Evolutionary conservation across 192 early-diverging fungal species (phyloP).

Genomic region (Mortierella hygrophila): DNA sequence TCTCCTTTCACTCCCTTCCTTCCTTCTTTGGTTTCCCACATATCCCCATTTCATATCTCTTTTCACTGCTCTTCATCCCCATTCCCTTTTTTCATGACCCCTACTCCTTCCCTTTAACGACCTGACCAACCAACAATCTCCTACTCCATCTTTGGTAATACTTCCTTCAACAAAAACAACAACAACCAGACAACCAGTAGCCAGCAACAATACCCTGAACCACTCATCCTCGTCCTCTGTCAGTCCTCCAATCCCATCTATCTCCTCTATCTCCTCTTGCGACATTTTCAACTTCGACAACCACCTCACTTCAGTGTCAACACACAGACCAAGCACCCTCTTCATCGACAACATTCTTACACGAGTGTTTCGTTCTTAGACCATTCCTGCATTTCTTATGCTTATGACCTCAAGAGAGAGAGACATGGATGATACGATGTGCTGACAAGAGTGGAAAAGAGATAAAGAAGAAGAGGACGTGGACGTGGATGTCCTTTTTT

Average conservation of each 20-base stretch:
- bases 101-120: background rate
- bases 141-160: background rate
- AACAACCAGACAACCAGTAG: background rate
- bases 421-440: too few relatives aligned
- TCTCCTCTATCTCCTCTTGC: background rate
- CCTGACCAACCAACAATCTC: background rate
- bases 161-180: background rate
- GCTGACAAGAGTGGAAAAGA: too few relatives aligned
- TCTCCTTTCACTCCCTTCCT: background rate
- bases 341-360: background rate
- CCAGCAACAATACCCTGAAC: slow-evolving; percentile 1
- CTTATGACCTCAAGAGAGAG: too few relatives aligned
- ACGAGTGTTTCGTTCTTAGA: background rate
- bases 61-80: background rate
- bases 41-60: background rate
- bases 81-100: background rate
- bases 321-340: background rate
- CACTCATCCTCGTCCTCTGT: background rate
- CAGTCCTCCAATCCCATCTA: background rate
- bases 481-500: too few relatives aligned
- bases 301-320: background rate
- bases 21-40: background rate
- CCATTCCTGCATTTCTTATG: too few relatives aligned
- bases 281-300: background rate
- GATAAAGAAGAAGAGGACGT: too few relatives aligned